These are phyloP conservation scores for Geosmithia putterillii DNA, from an alignment of 2,329 filamentous ascomycete species.

Conservation along the genomic window DNA sequence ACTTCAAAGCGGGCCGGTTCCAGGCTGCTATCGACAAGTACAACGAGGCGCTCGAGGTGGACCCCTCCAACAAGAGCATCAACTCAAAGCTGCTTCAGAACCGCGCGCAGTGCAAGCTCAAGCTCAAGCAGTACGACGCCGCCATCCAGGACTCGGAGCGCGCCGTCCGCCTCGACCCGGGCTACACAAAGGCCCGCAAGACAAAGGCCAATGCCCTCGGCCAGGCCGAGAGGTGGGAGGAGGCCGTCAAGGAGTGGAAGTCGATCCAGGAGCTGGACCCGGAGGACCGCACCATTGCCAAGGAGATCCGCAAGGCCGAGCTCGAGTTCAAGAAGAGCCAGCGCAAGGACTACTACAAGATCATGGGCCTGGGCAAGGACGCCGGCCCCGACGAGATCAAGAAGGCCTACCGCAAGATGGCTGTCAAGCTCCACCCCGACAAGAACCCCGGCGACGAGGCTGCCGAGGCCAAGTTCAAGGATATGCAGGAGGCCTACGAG, in stretches of 20 bases:
- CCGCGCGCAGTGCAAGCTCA: slow-evolving; percentile 71
- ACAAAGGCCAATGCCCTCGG: slow-evolving; percentile 87
- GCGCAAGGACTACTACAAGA: slow-evolving; percentile 98
- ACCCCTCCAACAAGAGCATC: slow-evolving; percentile 78
- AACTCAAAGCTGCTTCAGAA: slow-evolving; percentile 95
- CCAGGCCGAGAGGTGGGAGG: slow-evolving; percentile 81
- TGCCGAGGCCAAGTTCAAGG: slow-evolving; percentile 91
- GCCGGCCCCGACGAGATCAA: slow-evolving; percentile 80
- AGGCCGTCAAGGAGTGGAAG: slow-evolving; percentile 83
- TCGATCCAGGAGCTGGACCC: slow-evolving; percentile 72
- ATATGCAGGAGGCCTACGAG: slow-evolving; percentile 94
- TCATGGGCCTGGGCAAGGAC: slow-evolving; percentile 77
- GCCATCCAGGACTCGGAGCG: slow-evolving; percentile 80
- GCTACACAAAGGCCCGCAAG: slow-evolving; percentile 83
- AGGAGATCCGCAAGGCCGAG: slow-evolving; percentile 82
- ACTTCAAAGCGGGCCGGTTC: slow-evolving; percentile 78
- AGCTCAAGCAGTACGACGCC: slow-evolving; percentile 71
- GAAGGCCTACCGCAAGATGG: slow-evolving; percentile 90
- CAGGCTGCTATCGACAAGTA: slow-evolving; percentile 77
- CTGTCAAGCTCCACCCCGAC: slow-evolving; percentile 89
- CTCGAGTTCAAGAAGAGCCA: slow-evolving; percentile 95
- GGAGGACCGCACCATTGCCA: slow-evolving; percentile 64
- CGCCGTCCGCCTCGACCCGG: slow-evolving; percentile 70
- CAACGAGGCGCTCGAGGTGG: slow-evolving; percentile 68
- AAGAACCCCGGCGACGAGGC: slow-evolving; percentile 84